Evolutionary conservation across 2,329 filamentous ascomycete species (phyloP), one percentile per base, ranked within the genome.

Genomic region (Harringtonia lauricola): DNA sequence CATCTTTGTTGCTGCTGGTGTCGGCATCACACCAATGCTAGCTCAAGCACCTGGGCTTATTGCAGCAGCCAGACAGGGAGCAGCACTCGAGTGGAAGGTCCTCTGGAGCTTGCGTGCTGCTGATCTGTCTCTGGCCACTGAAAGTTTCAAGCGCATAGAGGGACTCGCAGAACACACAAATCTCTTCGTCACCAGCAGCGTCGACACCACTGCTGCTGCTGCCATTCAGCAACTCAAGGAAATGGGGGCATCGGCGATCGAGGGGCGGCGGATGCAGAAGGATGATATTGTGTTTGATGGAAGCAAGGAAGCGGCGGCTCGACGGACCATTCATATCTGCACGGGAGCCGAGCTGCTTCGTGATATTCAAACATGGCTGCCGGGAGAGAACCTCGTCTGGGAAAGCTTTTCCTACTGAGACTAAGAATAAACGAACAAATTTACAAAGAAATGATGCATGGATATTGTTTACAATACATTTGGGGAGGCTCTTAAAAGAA

Each of bases 21-120:
- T 94, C 8, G 87, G 87, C 0, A 86, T 94, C 48, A 94, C 87
- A 24, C 87, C 87, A 2, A 53, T 92, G 4, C 65, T 94, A n/a
- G 77, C 79, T 0, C 83, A 86, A 52, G 68, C 79, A n/a, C 54
- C 55, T 0, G 65, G 63, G 1, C 60, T 71, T 7, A 56, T 86
- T 8, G 35, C 19, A 7, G 36, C 24, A 18, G 17, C 22, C n/a
- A 3, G 30, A 5, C 12, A 31, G 5, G 30, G 12, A 5, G 13
- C 30, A 31, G 8, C 17, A n/a, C 34, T n/a, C 4, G 4, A 8
- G 5, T 36, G 15, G 34, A 28, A 18, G 22, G 56, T 92, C 5
- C 65, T 87, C 2, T 94, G 86, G 87, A 80, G 76, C 2, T 52
- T 89, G 4, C 66, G 71, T 8, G 58, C 60, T 0, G 68, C 66